These are phyloP conservation scores for Porcisia deanei DNA, from an alignment of 208 protist species.

Conservation along the genomic window DNA sequence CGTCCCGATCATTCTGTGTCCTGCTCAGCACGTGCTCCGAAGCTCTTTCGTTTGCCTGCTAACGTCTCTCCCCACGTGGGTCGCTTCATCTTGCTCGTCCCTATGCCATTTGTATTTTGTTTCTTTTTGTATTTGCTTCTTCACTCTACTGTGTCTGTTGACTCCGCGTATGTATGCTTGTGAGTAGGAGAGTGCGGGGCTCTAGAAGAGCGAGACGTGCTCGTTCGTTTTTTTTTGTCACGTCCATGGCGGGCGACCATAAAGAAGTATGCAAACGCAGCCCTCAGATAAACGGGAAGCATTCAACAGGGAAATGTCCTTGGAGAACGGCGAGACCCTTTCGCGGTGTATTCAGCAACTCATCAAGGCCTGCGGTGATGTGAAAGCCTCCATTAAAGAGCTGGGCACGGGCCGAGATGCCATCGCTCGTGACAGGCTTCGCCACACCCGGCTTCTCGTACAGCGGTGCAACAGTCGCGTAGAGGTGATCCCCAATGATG, in stretches of 20 bases:
- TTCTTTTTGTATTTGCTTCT: neutral
- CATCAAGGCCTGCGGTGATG: slow-evolving; percentile 47
- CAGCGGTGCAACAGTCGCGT: slow-evolving; percentile 49
- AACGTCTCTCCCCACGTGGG: neutral
- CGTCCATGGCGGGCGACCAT: neutral
- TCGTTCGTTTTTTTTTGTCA: neutral
- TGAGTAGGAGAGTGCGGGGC: neutral
- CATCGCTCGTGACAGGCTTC: slow-evolving; percentile 57
- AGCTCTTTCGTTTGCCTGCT: neutral
- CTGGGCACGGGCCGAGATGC: slow-evolving; percentile 61
- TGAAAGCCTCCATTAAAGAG: slow-evolving; percentile 44
- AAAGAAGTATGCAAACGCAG: neutral
- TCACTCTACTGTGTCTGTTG: neutral
- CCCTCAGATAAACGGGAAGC: neutral
- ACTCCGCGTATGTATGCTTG: neutral
- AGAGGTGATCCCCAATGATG: slow-evolving; percentile 19
- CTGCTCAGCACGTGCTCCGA: neutral
- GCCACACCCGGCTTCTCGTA: slow-evolving; percentile 46
- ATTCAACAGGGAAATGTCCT: slow-evolving; percentile 39
- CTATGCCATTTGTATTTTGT: neutral
- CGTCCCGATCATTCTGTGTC: neutral
- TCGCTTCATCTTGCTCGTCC: neutral
- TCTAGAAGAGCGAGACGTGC: neutral
- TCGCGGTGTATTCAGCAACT: slow-evolving; percentile 60
- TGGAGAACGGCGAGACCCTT: slow-evolving; percentile 60